Percentiles rank a stretch among this genome's conserved stretches.
Conservation (phyloP, 225 moss, liverwort and hornwort species). For the Bryoerythrophyllum caledonicum region DNA sequence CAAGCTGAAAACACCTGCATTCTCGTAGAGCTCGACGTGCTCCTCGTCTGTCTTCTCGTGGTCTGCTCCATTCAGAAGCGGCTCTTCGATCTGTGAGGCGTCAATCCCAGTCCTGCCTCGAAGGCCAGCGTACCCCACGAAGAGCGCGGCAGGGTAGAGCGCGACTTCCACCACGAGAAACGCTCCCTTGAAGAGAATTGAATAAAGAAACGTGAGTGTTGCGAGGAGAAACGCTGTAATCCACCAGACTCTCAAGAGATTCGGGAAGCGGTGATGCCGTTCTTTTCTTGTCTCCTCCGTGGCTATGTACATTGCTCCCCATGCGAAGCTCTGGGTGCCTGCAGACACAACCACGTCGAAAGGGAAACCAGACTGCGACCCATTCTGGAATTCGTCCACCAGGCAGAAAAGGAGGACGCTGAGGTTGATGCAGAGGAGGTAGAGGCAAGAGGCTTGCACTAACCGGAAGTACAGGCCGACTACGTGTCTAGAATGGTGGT, state of each 20-base stretch:
- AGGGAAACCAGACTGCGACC: slow-evolving; percentile 29
- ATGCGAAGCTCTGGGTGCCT: slow-evolving; percentile 34
- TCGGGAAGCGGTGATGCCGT: slow-evolving; percentile 24
- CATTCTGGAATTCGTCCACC: too few species aligned
- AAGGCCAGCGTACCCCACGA: slow-evolving; percentile 40
- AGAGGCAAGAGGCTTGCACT: slow-evolving; percentile 45
- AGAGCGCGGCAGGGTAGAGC: slow-evolving; percentile 44
- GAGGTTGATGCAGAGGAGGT: slow-evolving; percentile 38
- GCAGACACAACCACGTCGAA: slow-evolving; percentile 33
- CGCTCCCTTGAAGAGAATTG: slow-evolving; percentile 20
- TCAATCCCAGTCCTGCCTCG: slow-evolving; percentile 47
- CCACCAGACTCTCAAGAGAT: slow-evolving; percentile 54
- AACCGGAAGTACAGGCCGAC: slow-evolving; percentile 31
- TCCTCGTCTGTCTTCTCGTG: slow-evolving; percentile 22
- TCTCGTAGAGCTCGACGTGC: slow-evolving; percentile 53
- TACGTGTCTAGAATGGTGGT: slow-evolving; percentile 13
- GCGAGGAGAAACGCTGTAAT: slow-evolving; percentile 41
- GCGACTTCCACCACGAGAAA: slow-evolving; percentile 28
- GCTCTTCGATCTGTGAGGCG: slow-evolving; percentile 35
- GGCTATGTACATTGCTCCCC: slow-evolving; percentile 38
- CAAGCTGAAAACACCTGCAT: slow-evolving; percentile 56
- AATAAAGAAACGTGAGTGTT: slow-evolving; percentile 28
- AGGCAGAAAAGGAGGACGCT: slow-evolving; percentile 37
- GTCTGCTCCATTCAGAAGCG: slow-evolving; percentile 40
- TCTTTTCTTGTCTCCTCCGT: slow-evolving; percentile 37